Conservation (phyloP, 2,329 filamentous ascomycete genomes). For the Immersiporthe knoxdaviesiana region DNA sequence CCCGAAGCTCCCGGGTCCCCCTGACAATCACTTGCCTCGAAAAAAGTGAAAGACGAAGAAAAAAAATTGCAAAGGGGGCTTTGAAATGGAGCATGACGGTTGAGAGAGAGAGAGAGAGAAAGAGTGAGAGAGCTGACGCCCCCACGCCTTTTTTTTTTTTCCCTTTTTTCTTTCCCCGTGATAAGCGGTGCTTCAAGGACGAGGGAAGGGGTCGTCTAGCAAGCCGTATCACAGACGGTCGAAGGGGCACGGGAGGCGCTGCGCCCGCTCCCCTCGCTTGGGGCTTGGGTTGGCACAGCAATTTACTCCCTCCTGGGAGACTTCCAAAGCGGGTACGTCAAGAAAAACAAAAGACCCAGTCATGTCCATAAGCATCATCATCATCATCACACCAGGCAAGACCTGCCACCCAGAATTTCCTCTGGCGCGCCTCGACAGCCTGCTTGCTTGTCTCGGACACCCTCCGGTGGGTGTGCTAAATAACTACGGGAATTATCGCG, state of each 20-base stretch:
- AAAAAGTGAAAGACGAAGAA: neutral
- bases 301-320: neutral
- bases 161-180: neutral
- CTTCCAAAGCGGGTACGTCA: neutral
- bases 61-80: neutral
- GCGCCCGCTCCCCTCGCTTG: neutral
- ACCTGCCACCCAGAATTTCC: neutral
- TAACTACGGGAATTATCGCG: conserved; percentile 10
- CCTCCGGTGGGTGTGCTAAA: conserved; percentile 8
- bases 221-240: neutral
- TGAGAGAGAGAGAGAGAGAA: neutral
- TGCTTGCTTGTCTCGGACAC: conserved; percentile 3
- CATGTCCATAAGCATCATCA: neutral
- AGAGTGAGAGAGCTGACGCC: neutral
- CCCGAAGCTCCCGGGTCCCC: neutral
- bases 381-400: neutral
- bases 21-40: neutral
- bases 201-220: neutral
- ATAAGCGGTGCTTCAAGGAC: neutral
- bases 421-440: neutral
- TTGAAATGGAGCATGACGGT: neutral
- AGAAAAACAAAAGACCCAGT: too few species aligned
- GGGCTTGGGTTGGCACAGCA: neutral
- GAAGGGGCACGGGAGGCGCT: neutral
- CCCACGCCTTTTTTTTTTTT: neutral